Evolutionary conservation across 2,329 filamentous ascomycete genomes (phyloP).

Genomic region (Fusarium caatingaense): DNA sequence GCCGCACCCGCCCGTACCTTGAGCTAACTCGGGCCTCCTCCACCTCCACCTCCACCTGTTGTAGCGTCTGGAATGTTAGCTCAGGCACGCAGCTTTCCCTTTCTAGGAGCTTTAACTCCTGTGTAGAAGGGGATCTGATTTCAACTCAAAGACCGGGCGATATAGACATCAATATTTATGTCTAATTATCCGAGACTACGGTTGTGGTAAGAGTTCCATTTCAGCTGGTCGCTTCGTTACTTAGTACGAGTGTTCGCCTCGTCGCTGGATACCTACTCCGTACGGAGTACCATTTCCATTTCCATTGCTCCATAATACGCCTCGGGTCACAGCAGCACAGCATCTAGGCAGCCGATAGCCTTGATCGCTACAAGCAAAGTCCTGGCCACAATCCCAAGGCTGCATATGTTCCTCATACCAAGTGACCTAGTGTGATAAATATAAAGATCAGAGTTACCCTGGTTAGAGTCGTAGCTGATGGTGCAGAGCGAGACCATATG

Average conservation of each 20-base stretch:
- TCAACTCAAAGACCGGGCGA: background rate
- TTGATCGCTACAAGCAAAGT: background rate
- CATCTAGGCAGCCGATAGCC: background rate
- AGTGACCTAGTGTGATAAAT: background rate
- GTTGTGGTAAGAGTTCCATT: background rate
- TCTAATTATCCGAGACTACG: background rate
- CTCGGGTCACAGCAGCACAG: background rate
- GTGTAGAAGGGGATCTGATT: background rate
- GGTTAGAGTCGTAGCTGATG: background rate
- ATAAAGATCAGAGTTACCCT: background rate
- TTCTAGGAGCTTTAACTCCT: background rate
- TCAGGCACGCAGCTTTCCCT: conserved; percentile 25
- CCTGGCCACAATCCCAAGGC: background rate
- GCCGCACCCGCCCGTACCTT: conserved; percentile 22
- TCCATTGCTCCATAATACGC: background rate
- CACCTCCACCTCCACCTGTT: background rate
- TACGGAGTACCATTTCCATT: background rate
- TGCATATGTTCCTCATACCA: background rate
- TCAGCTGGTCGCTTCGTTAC: background rate
- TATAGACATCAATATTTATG: background rate
- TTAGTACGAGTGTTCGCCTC: background rate
- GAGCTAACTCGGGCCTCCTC: conserved; percentile 29
- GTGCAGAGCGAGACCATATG: background rate
- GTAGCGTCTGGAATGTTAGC: conserved; percentile 20
- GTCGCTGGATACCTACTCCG: background rate